Conservation (phyloP, 192 early-diverging fungal genomes). For the Coemansia aciculifera region DNA sequence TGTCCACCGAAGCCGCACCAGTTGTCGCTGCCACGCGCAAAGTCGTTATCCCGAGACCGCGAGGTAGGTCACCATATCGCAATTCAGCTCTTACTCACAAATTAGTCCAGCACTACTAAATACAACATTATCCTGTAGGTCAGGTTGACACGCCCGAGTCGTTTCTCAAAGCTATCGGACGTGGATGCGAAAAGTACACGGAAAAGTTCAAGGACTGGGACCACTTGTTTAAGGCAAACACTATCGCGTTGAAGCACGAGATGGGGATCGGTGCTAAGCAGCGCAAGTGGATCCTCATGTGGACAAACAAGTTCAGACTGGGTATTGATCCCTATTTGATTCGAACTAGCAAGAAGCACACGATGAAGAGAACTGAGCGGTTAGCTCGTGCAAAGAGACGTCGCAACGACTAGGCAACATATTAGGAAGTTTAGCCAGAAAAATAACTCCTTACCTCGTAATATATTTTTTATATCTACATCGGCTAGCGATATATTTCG, state of each 20-base stretch:
- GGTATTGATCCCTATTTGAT: conserved; percentile 61
- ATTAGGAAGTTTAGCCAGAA: neutral
- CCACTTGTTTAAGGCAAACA: conserved; percentile 59
- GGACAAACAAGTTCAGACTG: conserved; percentile 58
- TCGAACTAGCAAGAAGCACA: conserved; percentile 51
- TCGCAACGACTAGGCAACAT: conserved; percentile 9
- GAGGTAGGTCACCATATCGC: conserved; percentile 17
- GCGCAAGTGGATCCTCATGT: conserved; percentile 63
- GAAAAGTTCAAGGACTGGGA: conserved; percentile 60
- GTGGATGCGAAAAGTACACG: conserved; percentile 55
- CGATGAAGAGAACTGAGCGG: conserved; percentile 47
- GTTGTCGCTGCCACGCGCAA: neutral
- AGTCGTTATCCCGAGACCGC: conserved; percentile 21
- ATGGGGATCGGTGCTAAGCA: conserved; percentile 62
- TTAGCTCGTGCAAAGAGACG: conserved; percentile 50
- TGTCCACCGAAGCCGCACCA: conserved; percentile 20
- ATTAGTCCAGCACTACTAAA: neutral
- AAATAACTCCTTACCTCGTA: too few species aligned
- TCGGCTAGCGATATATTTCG: neutral
- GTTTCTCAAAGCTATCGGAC: conserved; percentile 54
- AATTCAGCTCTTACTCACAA: neutral
- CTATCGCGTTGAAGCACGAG: conserved; percentile 58
- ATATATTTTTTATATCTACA: too few species aligned
- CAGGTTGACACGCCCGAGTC: conserved; percentile 29
- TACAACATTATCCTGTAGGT: conserved; percentile 4